Evolutionary conservation across 2,329 filamentous ascomycete species (phyloP).

Genomic region (Clonostachys sp.): DNA sequence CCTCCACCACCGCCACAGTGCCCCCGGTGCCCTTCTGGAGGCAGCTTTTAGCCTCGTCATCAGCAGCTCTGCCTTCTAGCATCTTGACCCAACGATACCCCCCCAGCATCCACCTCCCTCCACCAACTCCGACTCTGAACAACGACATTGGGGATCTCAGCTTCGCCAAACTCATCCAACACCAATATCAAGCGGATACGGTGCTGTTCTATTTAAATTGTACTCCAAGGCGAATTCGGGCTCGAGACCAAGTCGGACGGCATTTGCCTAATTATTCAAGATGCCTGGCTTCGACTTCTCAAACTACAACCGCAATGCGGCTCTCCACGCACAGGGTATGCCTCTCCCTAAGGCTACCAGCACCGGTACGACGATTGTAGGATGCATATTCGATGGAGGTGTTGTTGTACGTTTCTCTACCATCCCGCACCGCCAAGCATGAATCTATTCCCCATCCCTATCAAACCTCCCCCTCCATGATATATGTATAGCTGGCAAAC

Average conservation of each 20-base stretch:
- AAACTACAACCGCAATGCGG: conserved; percentile 99
- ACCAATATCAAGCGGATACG: too few species aligned
- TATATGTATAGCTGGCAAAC: not conserved
- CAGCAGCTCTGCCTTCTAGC: conserved; percentile 15
- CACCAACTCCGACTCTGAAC: not conserved
- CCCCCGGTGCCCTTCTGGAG: not conserved
- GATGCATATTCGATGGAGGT: conserved; percentile 92
- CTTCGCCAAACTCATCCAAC: too few species aligned
- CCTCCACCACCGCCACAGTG: too few species aligned
- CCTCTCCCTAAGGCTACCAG: conserved; percentile 96
- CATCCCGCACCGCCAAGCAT: not conserved
- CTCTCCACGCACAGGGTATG: conserved; percentile 88
- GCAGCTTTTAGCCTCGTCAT: conserved; percentile 45
- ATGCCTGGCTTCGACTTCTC: conserved; percentile 99
- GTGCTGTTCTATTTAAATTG: too few species aligned
- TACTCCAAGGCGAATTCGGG: too few species aligned
- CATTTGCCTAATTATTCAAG: conserved; percentile 22
- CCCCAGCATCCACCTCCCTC: not conserved
- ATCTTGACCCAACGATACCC: not conserved
- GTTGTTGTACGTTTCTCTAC: conserved; percentile 68
- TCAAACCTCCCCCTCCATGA: too few species aligned
- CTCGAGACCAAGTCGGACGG: too few species aligned
- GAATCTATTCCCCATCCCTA: not conserved
- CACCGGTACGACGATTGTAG: conserved; percentile 98
- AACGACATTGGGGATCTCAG: too few species aligned